These are phyloP conservation scores for Magnolia changhungtana DNA, from an alignment of 164 flowering plant genomes.

Conservation along the genomic window DNA sequence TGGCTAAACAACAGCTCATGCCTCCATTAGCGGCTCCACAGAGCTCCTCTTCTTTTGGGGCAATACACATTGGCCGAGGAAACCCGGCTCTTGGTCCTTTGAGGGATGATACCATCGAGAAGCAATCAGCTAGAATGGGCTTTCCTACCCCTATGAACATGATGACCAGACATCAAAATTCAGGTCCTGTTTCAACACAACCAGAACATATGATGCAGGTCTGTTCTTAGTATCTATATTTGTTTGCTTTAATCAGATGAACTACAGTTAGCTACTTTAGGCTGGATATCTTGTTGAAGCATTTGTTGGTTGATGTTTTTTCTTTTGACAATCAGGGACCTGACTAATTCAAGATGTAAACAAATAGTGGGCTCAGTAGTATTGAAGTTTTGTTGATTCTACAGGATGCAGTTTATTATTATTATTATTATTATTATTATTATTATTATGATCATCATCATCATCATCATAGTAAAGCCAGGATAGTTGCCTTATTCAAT, in stretches of 20 bases:
- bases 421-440: too few relatives aligned
- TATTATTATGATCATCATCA: too few relatives aligned
- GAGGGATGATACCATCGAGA: constrained; percentile 49
- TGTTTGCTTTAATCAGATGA: too few relatives aligned
- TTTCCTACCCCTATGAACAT: constrained; percentile 29
- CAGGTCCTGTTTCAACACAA: constrained; percentile 37
- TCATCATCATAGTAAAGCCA: not conserved
- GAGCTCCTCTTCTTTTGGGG: constrained; percentile 39
- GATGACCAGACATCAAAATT: constrained; percentile 31
- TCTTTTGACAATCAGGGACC: not conserved
- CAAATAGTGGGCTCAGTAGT: not conserved
- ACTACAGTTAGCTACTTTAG: too few relatives aligned
- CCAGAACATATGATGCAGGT: constrained; percentile 39
- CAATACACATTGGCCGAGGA: constrained; percentile 43
- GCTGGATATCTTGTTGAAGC: not conserved
- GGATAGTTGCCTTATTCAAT: not conserved
- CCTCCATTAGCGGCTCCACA: constrained; percentile 34
- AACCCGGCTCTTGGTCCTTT: constrained; percentile 29
- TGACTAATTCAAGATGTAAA: not conserved
- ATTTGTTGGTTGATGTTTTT: not conserved
- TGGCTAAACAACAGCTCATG: constrained; percentile 51
- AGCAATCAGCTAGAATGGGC: constrained; percentile 44
- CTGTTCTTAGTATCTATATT: constrained; percentile 10
- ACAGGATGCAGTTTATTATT: too few relatives aligned
- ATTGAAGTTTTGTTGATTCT: not conserved